Evolutionary conservation across 208 protist species (phyloP), one percentile per base, ranked within the genome.

Genomic region (Polymyxa betae): DNA sequence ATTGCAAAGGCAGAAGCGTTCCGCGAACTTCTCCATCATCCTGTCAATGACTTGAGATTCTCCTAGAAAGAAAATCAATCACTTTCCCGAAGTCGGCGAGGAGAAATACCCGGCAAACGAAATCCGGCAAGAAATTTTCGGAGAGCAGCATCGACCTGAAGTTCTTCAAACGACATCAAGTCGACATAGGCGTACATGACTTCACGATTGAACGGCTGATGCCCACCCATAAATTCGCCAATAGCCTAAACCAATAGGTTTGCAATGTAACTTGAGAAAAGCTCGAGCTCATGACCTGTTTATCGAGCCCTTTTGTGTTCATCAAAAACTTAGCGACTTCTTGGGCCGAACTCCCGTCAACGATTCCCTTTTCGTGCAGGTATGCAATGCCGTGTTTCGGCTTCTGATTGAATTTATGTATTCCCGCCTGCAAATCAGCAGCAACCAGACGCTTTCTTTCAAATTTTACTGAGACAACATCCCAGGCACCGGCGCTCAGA

Each of bases 1-100:
- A 90, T 96, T 97, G 90, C 94, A 89, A 88, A 92, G 46, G 89
- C 90, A 95, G 91, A 95, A 98, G 12, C 93, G 88, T 43, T 96
- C 93, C 0, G 97, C 96, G 94, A 98, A 98, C 89, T 96, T 96
- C 90, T 98, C 96, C 95, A 98, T 97, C 40, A 97, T 94, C 41
- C 96, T 92, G 90, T 98, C 96, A 52, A 98, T 97, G 60, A 97
- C 95, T 93, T 98, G 96, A 0, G 96, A 95, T 92, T 98, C 97
- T 82, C 72, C 72, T 60, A 60, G 5, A 24, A 29, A 29, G 5
- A 29, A 60, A 24, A 60, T 5, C 5, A 5, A 60, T 24, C 49
- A 60, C 49, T 29, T 60, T 29, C 49, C 24, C 49, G 49, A 60
- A 60, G 24, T 29, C 49, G 49, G 49, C 49, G 49, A 60, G 12